phyloP scores from a whole-genome alignment of 768 basidiomycete genomes.

The Pleurotus salmoneostramineus region DNA sequence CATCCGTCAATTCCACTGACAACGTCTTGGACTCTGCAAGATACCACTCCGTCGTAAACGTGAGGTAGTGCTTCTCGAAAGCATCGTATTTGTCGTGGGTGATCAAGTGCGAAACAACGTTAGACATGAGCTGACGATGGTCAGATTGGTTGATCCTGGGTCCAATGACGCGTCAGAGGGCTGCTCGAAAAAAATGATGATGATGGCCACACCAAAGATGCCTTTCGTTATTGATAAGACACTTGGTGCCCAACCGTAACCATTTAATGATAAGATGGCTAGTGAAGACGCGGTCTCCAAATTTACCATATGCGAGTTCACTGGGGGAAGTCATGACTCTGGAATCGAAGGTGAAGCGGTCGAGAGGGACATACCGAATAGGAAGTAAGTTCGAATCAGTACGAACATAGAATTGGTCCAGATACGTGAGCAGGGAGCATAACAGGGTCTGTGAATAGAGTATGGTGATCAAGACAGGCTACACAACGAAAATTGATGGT shows the following conservation, averaged over 20 bases:
- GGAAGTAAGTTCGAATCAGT: conserved; percentile 29
- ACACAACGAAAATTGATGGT: neutral
- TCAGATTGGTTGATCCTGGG: neutral
- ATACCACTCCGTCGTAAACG: conserved; percentile 51
- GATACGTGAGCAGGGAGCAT: conserved; percentile 60
- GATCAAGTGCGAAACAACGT: conserved; percentile 54
- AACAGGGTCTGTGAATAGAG: too few species aligned
- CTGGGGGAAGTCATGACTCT: conserved; percentile 25
- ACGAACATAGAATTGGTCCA: conserved; percentile 64
- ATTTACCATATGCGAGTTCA: conserved; percentile 54
- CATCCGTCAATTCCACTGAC: conserved; percentile 32
- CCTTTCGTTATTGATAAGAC: neutral
- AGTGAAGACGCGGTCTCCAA: conserved; percentile 48
- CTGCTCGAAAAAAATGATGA: neutral
- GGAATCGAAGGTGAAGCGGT: neutral
- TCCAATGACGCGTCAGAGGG: too few species aligned
- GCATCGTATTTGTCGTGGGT: conserved; percentile 53
- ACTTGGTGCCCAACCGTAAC: conserved; percentile 25
- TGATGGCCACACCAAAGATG: neutral
- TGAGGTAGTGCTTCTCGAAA: conserved; percentile 56
- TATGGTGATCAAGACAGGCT: neutral
- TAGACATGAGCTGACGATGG: conserved; percentile 34
- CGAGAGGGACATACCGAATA: conserved; percentile 38
- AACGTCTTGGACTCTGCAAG: conserved; percentile 39
- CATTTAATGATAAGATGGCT: conserved; percentile 48